Percentiles rank a stretch among this genome's conserved stretches.
phyloP scores from a whole-genome alignment of 305 asterid genomes.

The Solanum hybrid region DNA sequence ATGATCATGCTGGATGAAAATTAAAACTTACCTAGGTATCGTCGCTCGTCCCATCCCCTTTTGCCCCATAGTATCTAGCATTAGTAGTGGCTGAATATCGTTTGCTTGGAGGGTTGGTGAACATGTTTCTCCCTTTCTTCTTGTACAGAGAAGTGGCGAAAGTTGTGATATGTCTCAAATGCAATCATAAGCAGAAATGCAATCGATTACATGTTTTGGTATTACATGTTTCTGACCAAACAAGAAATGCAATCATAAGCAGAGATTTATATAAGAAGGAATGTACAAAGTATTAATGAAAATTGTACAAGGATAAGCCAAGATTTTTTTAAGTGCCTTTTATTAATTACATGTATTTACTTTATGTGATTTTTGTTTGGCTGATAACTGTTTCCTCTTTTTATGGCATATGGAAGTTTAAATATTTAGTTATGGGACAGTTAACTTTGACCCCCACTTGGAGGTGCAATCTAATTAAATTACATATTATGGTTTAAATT shows the following conservation, averaged over 20 bases:
- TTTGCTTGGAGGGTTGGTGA: too few species aligned
- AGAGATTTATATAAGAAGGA: conserved; percentile 36
- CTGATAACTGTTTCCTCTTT: conserved; percentile 7
- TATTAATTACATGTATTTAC: conserved; percentile 19
- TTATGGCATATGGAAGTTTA: conserved; percentile 12
- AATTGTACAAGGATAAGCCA: conserved; percentile 6
- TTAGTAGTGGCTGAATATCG: not conserved
- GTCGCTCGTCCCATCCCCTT: conserved; percentile 77
- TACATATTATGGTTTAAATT: too few species aligned
- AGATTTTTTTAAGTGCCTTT: not conserved
- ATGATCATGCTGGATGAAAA: not conserved
- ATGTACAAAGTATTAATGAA: not conserved
- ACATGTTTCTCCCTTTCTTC: too few species aligned
- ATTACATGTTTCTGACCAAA: conserved; percentile 51
- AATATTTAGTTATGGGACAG: not conserved
- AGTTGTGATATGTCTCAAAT: too few species aligned
- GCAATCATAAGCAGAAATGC: too few species aligned
- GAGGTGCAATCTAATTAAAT: too few species aligned
- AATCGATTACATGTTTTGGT: conserved; percentile 55
- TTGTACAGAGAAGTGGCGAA: too few species aligned
- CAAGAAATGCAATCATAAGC: conserved; percentile 24
- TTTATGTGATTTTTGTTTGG: conserved; percentile 17
- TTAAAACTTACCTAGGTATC: conserved; percentile 60
- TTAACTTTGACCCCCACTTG: too few species aligned
- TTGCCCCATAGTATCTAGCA: conserved; percentile 72